Evolutionary conservation across 106 monocot species (phyloP).

Genomic region (Allium cepa): DNA sequence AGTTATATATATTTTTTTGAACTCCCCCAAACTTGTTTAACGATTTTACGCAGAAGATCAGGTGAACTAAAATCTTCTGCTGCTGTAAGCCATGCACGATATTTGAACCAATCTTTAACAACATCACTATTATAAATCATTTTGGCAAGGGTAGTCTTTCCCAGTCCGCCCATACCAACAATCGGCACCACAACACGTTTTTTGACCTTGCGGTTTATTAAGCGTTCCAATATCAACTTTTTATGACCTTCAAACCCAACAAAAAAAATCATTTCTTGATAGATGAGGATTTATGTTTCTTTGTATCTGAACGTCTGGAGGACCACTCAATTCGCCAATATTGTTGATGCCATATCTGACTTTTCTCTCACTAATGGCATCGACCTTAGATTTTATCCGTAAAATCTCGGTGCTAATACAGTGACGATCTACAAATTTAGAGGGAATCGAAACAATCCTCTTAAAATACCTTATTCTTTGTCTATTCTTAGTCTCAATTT

Average conservation of each 20-base stretch:
- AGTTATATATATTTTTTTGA: background rate
- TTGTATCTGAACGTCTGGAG: background rate
- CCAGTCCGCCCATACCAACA: constrained; percentile 8
- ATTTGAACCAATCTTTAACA: background rate
- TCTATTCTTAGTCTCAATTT: background rate
- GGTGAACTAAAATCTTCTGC: constrained; percentile 6
- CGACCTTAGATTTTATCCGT: background rate
- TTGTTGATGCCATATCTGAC: background rate
- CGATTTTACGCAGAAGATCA: constrained; percentile 6
- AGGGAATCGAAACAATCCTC: background rate
- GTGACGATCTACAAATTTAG: background rate
- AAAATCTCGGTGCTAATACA: constrained; percentile 3
- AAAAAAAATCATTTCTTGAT: background rate
- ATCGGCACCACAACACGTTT: background rate
- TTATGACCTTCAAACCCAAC: constrained; percentile 1
- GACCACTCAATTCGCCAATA: background rate
- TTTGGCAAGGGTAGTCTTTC: constrained; percentile 8
- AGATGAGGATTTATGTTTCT: background rate
- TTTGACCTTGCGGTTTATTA: background rate
- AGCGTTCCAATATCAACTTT: background rate
- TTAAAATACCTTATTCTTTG: background rate
- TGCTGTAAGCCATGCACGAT: constrained; percentile 5
- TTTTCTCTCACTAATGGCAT: background rate
- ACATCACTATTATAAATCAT: constrained; percentile 3
- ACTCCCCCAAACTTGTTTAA: background rate